Evolutionary conservation across 116 monocot genomes (phyloP).

Genomic region (Phalaenopsis hybrid): DNA sequence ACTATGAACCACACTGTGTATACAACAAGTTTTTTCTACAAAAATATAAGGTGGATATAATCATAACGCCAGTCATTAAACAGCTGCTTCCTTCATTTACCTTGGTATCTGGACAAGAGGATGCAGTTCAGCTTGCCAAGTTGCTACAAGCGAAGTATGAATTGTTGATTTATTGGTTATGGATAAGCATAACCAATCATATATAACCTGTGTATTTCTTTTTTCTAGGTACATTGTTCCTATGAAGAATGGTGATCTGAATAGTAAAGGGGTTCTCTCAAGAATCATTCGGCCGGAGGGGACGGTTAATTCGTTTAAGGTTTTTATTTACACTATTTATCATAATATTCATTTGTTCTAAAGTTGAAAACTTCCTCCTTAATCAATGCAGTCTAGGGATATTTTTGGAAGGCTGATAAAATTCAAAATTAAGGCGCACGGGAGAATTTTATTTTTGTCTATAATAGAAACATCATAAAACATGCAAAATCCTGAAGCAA

Average conservation of each 20-base stretch:
- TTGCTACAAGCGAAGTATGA: constrained; percentile 75
- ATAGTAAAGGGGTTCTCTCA: constrained; percentile 65
- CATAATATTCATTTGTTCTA: too few species aligned
- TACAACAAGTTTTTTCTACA: constrained; percentile 49
- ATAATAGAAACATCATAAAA: too few species aligned
- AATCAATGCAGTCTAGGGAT: too few species aligned
- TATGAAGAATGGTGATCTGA: constrained; percentile 88
- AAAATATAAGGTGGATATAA: constrained; percentile 54
- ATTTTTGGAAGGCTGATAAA: too few species aligned
- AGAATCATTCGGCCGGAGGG: constrained; percentile 38
- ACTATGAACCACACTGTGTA: constrained; percentile 95
- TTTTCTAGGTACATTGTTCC: constrained; percentile 61
- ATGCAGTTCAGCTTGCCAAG: constrained; percentile 85
- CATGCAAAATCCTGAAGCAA: too few species aligned
- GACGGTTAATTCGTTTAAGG: constrained; percentile 81
- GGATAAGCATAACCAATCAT: neutral
- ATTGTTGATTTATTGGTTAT: neutral
- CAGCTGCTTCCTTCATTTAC: constrained; percentile 77
- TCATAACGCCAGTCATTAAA: constrained; percentile 93
- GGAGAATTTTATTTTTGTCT: too few species aligned
- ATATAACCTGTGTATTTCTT: neutral
- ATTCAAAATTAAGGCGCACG: too few species aligned
- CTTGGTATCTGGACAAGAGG: constrained; percentile 93
- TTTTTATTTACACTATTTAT: constrained; percentile 7
- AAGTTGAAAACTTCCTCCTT: too few species aligned